These are phyloP conservation scores for Cyclocybe cylindracea DNA, from an alignment of 768 basidiomycete genomes.

Conservation along the genomic window DNA sequence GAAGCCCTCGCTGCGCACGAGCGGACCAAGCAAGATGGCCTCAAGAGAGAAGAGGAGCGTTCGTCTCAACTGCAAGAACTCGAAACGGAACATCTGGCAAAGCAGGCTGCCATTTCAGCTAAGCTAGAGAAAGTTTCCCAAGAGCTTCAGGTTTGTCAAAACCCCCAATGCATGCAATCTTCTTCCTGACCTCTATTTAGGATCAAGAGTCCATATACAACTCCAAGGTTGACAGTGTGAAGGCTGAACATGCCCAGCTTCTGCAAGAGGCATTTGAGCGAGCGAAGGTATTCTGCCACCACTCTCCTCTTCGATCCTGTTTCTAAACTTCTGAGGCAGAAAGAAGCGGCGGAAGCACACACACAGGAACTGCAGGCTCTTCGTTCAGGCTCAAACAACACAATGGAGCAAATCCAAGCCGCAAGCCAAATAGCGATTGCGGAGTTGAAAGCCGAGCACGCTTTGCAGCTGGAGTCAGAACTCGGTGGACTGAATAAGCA, in stretches of 20 bases:
- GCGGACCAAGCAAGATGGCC: conserved; percentile 43
- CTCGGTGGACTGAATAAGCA: conserved; percentile 61
- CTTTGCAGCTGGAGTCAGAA: conserved; percentile 57
- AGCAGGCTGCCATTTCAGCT: conserved; percentile 52
- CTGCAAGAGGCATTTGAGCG: conserved; percentile 73
- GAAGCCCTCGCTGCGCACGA: conserved; percentile 48
- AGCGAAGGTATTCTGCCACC: conserved; percentile 59
- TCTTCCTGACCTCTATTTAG: conserved; percentile 34
- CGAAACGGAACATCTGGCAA: conserved; percentile 48
- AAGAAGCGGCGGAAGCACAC: conserved; percentile 71
- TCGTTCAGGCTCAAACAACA: conserved; percentile 62
- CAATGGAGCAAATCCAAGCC: conserved; percentile 68
- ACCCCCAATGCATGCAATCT: conserved; percentile 13
- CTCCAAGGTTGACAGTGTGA: conserved; percentile 64
- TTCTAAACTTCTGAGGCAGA: conserved; percentile 37
- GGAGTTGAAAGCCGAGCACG: conserved; percentile 64
- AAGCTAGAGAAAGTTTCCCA: conserved; percentile 55
- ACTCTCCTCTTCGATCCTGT: neutral
- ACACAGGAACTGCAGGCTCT: conserved; percentile 70
- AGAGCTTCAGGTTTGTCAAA: conserved; percentile 60
- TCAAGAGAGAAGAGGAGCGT: conserved; percentile 49
- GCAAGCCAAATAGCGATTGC: conserved; percentile 64
- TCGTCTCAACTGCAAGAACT: conserved; percentile 50
- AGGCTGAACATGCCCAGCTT: conserved; percentile 60
- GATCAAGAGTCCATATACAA: conserved; percentile 69